Base-by-base conservation (phyloP, 2,329 filamentous ascomycete species). In the Emmonsia crescens region DNA sequence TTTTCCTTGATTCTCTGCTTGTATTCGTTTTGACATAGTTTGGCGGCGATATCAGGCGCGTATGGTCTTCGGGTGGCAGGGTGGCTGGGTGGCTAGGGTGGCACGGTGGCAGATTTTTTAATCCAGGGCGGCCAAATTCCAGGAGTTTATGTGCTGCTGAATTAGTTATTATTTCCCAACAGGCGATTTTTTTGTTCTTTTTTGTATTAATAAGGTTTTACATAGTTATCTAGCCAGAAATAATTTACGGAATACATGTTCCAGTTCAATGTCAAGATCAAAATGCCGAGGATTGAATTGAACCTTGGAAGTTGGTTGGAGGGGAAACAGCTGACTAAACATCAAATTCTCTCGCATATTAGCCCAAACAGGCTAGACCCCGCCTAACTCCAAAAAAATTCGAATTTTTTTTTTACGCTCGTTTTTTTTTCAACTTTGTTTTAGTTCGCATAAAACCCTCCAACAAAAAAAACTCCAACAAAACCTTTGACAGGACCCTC, bases 381-480 rank as follows among this genome's bases (percentile, higher is more conserved):
- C 5, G 8, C 31, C 10, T 3, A 24, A 51, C 48, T 14, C 10
- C 3, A 29, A 51, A 51, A 46, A 46, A 46, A 46, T 2, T 21
- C n/a, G 1, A 46, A 10, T 24, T 24, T 24, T 24, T 36, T 36
- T 36, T 36, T 44, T 49, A n/a, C n/a, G n/a, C n/a, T 46, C 42
- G 19, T 29, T 31, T 54, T 9, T n/a, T 33, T 31, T n/a, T 9
- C 19, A 14, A 46, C 19, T 14, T 55, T 55, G 14, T 38, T 38
- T 24, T 31, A 19, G 56, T 60, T 60, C 57, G 54, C 54, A 57
- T 38, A 61, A 40, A 48, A 57, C 44, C 5, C 4, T 14, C n/a
- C 14, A 59, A 59, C 51, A 49, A 59, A 57, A 57, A 57, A 36
- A 59, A 49, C 21, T 24, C 16, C 27, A 40, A 38, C 62, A 58